Conservation (phyloP, 768 basidiomycete species). For the Amanita pseudoporphyria region DNA sequence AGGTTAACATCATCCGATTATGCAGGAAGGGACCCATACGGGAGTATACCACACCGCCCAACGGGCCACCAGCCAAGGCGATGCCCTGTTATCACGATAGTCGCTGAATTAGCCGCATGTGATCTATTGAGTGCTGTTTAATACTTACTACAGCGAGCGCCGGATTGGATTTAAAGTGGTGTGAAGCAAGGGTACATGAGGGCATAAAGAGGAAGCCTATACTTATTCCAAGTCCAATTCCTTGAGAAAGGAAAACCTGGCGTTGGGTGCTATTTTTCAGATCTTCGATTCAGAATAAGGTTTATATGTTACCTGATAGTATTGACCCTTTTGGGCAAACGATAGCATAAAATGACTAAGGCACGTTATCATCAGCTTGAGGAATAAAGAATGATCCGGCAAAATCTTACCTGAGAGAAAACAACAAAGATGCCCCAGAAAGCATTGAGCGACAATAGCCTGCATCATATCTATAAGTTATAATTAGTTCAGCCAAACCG, state of each 20-base stretch:
- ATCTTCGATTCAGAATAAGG: background rate
- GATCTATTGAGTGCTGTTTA: constrained; percentile 6
- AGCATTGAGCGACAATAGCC: constrained; percentile 8
- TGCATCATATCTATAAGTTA: constrained; percentile 8
- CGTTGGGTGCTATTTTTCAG: background rate
- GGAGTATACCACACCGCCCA: constrained; percentile 31
- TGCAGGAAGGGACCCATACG: constrained; percentile 9
- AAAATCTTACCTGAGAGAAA: constrained; percentile 6
- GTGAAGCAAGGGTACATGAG: constrained; percentile 31
- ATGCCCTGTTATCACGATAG: constrained; percentile 14
- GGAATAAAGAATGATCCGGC: no score
- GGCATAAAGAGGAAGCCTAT: constrained; percentile 35
- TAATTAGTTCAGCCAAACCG: background rate
- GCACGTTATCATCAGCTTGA: background rate
- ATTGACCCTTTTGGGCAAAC: constrained; percentile 4
- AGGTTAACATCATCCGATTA: background rate
- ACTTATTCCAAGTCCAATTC: constrained; percentile 36
- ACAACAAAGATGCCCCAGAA: constrained; percentile 2
- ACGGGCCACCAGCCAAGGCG: constrained; percentile 16
- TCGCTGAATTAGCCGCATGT: constrained; percentile 25
- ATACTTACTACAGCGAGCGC: constrained; percentile 32
- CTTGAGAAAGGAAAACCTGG: constrained; percentile 37
- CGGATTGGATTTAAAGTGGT: constrained; percentile 33
- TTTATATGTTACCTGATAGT: constrained; percentile 2
- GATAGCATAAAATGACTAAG: constrained; percentile 7